Evolutionary conservation across 495 filamentous ascomycete species (phyloP).

Genomic region (Lepidopterella palustris): DNA sequence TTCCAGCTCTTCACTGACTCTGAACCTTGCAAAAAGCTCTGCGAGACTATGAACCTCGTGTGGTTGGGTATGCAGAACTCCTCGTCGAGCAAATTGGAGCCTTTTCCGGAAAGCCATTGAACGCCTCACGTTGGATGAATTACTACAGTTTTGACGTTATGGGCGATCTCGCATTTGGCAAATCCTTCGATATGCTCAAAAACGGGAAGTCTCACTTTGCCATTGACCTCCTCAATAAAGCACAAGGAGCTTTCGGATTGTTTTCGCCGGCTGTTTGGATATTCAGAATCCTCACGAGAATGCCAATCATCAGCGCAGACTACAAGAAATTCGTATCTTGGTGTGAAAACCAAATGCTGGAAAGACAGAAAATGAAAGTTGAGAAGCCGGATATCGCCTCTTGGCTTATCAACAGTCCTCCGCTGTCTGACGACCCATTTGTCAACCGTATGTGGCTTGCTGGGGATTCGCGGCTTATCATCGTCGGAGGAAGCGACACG

Average conservation of each 20-base stretch:
- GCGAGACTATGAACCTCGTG: background rate
- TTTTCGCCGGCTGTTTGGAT: slow-evolving; percentile 8
- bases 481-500: slow-evolving; percentile 27
- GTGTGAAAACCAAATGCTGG: slow-evolving; percentile 14
- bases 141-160: background rate
- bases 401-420: background rate
- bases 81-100: background rate
- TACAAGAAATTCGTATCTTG: slow-evolving; percentile 12
- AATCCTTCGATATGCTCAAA: background rate
- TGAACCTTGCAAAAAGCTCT: too few species aligned
- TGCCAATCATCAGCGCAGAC: slow-evolving; percentile 1
- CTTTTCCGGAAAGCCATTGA: background rate
- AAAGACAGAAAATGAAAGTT: slow-evolving; percentile 18
- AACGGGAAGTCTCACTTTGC: background rate
- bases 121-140: background rate
- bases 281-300: background rate
- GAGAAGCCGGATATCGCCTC: background rate
- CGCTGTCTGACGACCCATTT: background rate
- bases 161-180: background rate
- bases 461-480: slow-evolving; percentile 10
- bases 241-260: slow-evolving; percentile 3
- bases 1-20: too few species aligned
- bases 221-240: too few species aligned
- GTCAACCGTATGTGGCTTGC: slow-evolving; percentile 4
- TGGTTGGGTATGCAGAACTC: background rate